phyloP scores from a whole-genome alignment of 371 early-diverging fungal genomes.

The Lichtheimia ornata region DNA sequence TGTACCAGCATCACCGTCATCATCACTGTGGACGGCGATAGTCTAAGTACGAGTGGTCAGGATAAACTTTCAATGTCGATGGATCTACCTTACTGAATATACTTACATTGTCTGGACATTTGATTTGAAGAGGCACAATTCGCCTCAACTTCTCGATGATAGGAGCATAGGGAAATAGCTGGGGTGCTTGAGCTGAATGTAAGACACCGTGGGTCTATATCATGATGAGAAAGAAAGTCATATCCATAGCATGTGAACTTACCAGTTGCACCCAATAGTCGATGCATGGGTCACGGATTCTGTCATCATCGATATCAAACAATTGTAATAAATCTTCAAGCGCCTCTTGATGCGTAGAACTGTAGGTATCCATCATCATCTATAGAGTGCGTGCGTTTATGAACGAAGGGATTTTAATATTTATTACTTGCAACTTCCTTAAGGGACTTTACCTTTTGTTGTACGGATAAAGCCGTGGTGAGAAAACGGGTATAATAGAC shows the following conservation, averaged over 20 bases:
- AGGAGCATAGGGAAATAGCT: background rate
- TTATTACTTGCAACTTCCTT: too few species aligned
- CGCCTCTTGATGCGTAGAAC: background rate
- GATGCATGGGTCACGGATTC: conserved; percentile 94
- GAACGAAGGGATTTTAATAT: too few species aligned
- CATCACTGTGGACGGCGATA: conserved; percentile 93
- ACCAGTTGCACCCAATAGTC: conserved; percentile 80
- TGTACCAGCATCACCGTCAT: conserved; percentile 95
- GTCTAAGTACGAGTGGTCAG: conserved; percentile 27
- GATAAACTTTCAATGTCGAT: conserved; percentile 36
- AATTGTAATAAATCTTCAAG: conserved; percentile 71
- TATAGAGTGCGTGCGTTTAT: too few species aligned
- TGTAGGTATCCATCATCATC: too few species aligned
- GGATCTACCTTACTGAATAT: conserved; percentile 41
- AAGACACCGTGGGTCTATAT: background rate
- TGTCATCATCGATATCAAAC: conserved; percentile 89
- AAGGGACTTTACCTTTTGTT: conserved; percentile 63
- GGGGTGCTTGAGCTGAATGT: background rate
- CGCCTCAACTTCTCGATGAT: conserved; percentile 76
- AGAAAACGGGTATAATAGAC: conserved; percentile 67
- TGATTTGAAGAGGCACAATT: conserved; percentile 95
- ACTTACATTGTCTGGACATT: conserved; percentile 93
- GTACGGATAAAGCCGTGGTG: conserved; percentile 75
- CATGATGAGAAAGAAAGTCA: background rate
- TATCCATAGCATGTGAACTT: background rate